Evolutionary conservation across 352 stramenopile genomes (phyloP).

Genomic region (Elongisporangium undulatum): DNA sequence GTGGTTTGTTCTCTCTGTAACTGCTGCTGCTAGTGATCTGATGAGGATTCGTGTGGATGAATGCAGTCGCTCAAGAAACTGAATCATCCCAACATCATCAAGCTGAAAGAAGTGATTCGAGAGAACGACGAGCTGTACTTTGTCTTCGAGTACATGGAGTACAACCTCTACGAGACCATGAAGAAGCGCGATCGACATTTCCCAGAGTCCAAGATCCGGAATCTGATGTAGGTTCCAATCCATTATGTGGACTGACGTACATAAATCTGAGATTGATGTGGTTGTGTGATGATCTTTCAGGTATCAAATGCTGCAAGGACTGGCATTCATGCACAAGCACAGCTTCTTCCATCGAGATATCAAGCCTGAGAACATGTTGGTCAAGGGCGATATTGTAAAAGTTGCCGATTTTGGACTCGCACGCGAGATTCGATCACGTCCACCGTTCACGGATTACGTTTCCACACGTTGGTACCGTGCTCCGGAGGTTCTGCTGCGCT

Average conservation of each 20-base stretch:
- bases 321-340: slow-evolving; percentile 98
- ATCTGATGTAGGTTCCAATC: slow-evolving; percentile 87
- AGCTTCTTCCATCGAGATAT: slow-evolving; percentile 99
- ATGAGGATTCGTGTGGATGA: not conserved
- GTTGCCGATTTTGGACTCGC: slow-evolving; percentile 99
- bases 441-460: slow-evolving; percentile 97
- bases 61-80: slow-evolving; percentile 90
- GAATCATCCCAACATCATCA: slow-evolving; percentile 97
- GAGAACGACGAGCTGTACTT: slow-evolving; percentile 98
- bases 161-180: slow-evolving; percentile 97
- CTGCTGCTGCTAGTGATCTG: too few species aligned
- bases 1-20: slow-evolving; percentile 11
- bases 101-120: slow-evolving; percentile 97
- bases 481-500: slow-evolving; percentile 95
- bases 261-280: not conserved
- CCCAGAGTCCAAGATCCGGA: slow-evolving; percentile 93
- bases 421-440: slow-evolving; percentile 87
- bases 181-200: slow-evolving; percentile 89
- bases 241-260: not conserved
- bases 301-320: slow-evolving; percentile 95
- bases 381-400: slow-evolving; percentile 95
- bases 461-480: slow-evolving; percentile 98
- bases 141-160: slow-evolving; percentile 99
- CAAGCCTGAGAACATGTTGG: slow-evolving; percentile 97
- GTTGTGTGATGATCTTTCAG: slow-evolving; percentile 8